Evolutionary conservation across 2,329 filamentous ascomycete genomes (phyloP).

Genomic region (Neocatenulostroma microsporum): DNA sequence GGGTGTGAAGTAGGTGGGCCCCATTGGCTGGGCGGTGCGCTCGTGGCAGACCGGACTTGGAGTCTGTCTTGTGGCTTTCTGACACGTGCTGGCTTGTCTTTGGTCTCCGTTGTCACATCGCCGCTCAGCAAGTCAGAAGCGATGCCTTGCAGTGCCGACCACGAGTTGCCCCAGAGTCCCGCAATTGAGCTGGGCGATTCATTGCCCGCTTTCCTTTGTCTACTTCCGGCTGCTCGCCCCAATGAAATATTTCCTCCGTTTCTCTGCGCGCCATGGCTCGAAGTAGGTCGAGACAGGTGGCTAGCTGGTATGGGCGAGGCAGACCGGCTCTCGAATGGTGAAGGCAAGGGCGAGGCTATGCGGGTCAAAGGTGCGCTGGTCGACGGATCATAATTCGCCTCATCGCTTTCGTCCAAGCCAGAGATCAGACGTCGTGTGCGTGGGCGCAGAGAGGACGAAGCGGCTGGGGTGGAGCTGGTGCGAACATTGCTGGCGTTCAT

Average conservation of each 20-base stretch:
- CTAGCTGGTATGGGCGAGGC: constrained; percentile 36
- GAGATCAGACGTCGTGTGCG: constrained; percentile 42
- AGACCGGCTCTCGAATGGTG: constrained; percentile 23
- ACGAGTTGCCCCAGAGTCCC: constrained; percentile 42
- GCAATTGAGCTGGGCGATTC: constrained; percentile 28
- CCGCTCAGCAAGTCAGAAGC: constrained; percentile 42
- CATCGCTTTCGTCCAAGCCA: constrained; percentile 38
- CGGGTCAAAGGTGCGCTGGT: constrained; percentile 26
- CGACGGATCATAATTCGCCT: constrained; percentile 28
- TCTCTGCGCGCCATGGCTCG: constrained; percentile 11
- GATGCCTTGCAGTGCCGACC: constrained; percentile 43
- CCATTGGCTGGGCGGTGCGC: constrained; percentile 40
- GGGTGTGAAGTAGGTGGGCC: constrained; percentile 35
- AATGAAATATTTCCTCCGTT: constrained; percentile 1
- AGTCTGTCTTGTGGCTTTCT: constrained; percentile 25
- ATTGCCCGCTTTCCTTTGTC: constrained; percentile 15
- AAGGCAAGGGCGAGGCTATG: constrained; percentile 28
- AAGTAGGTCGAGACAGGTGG: constrained; percentile 21
- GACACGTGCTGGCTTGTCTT: constrained; percentile 16
- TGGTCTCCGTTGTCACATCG: constrained; percentile 22
- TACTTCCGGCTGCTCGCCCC: constrained; percentile 4
- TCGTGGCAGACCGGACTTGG: constrained; percentile 22
- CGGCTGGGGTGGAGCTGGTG: constrained; percentile 28
- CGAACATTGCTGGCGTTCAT: constrained; percentile 26
- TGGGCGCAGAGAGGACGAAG: constrained; percentile 38